Percentiles rank a stretch among this genome's conserved stretches.
These are phyloP conservation scores for Sordariomycetes sp. DNA, from an alignment of 2,329 filamentous ascomycete genomes.

Conservation along the genomic window DNA sequence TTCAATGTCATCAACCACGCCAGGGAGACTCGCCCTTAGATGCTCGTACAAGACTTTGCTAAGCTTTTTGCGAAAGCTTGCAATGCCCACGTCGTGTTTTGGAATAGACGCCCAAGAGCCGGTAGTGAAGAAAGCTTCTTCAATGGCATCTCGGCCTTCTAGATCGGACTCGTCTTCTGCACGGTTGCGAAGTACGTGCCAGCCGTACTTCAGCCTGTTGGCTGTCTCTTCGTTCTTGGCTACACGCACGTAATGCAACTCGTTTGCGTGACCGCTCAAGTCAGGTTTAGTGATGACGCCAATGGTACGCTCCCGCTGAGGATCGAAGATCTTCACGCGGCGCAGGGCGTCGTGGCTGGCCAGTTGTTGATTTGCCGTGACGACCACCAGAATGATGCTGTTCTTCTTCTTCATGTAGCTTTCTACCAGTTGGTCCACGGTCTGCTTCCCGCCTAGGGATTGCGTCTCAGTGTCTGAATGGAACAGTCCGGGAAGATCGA, in stretches of 20 bases:
- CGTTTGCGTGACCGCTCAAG: constrained; percentile 23
- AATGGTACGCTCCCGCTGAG: constrained; percentile 34
- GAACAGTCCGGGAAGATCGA: constrained; percentile 43
- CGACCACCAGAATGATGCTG: constrained; percentile 50
- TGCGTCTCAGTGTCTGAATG: constrained; percentile 20
- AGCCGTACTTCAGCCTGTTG: constrained; percentile 28
- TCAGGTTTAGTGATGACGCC: constrained; percentile 52
- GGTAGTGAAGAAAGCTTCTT: constrained; percentile 16
- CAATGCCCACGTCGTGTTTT: constrained; percentile 6
- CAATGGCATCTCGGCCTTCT: constrained; percentile 14
- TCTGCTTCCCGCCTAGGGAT: constrained; percentile 16
- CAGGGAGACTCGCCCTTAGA: constrained; percentile 4
- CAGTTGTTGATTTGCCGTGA: constrained; percentile 38
- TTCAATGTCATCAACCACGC: constrained; percentile 5
- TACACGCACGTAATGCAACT: constrained; percentile 23
- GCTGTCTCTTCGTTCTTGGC: constrained; percentile 15
- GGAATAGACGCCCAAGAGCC: constrained; percentile 10
- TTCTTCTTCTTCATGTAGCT: constrained; percentile 46
- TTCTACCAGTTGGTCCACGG: constrained; percentile 28
- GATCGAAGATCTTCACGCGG: constrained; percentile 31
- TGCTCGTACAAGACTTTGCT: constrained; percentile 6
- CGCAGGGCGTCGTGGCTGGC: constrained; percentile 42
- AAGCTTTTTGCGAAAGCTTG: constrained; percentile 5
- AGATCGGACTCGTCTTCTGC: constrained; percentile 13
- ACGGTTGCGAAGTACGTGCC: constrained; percentile 41